Evolutionary conservation across 23 red algal genomes (phyloP).

Genomic region (Gracilaria gracilis): DNA sequence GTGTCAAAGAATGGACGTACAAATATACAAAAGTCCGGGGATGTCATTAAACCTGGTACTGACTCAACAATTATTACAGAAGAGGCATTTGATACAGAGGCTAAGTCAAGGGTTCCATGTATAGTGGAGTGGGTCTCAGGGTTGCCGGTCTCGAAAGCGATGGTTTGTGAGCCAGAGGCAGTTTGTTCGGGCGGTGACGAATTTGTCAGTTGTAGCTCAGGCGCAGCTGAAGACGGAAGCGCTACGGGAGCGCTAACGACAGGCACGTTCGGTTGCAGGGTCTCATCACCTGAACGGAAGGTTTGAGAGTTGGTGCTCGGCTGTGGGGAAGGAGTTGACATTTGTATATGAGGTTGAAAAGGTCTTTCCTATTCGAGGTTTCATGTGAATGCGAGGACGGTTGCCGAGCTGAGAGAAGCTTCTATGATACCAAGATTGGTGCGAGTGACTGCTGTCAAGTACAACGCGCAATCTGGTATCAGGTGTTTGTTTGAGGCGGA

Average conservation of each 20-base stretch:
- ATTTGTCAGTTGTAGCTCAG: background rate
- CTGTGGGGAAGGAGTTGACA: conserved; percentile 13
- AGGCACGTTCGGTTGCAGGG: background rate
- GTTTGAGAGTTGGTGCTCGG: background rate
- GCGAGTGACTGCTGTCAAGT: background rate
- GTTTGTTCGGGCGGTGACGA: background rate
- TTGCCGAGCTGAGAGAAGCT: background rate
- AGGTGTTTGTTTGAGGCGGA: no score
- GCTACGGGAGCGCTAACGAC: background rate
- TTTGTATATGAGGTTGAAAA: background rate
- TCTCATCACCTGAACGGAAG: background rate
- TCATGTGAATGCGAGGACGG: conserved; percentile 20
- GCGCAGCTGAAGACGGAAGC: background rate
- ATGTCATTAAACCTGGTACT: conserved; percentile 79
- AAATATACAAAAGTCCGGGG: conserved; percentile 80
- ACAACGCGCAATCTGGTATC: background rate
- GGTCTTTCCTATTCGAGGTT: conserved; percentile 8
- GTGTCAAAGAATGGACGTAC: conserved; percentile 53
- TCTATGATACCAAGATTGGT: background rate
- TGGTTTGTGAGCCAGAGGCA: background rate
- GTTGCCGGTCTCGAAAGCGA: conserved; percentile 71
- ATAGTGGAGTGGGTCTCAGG: conserved; percentile 44
- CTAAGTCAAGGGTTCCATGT: conserved; percentile 33
- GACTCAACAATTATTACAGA: conserved; percentile 60
- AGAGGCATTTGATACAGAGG: conserved; percentile 4